Evolutionary conservation across 2,329 filamentous ascomycete genomes (phyloP), one percentile per base, ranked within the genome.

Genomic region (Zasmidium angulare): DNA sequence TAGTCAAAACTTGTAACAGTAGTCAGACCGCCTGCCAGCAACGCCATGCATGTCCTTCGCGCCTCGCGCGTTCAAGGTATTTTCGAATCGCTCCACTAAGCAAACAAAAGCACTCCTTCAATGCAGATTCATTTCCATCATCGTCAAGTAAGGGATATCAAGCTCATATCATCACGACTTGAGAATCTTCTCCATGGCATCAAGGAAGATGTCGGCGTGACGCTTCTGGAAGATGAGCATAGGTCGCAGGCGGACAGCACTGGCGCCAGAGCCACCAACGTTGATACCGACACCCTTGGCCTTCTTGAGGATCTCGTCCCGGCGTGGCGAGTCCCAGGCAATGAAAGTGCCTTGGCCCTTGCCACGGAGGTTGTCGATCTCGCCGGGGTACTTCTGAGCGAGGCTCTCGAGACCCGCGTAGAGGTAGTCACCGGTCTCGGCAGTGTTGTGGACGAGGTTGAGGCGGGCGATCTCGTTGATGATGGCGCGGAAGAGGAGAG

Each of bases 191-290:
- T 74, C 70, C 47, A 74, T 56, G 29, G 60, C 67, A 40, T 71
- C 91, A 51, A 96, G 76, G 68, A 97, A 79, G 61, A 96, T 86
- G 77, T 96, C 90, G 21, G 89, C 93, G 77, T 98, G 93, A 74
- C 89, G 86, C 82, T 91, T 85, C 85, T 96, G 89, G 82, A 97
- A 95, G 71, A 93, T 88, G 68, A 97, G 79, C 93, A 96, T 96
- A 47, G 92, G 93, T 69, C 92, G 81, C 73, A 97, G 79, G 53
- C 92, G 81, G 12, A 97, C 89, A 24, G 93, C 91, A 55, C 71
- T 81, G 70, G 83, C 82, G 14, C 93, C 93, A 68, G 87, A 89
- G 53, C 92, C 92, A 62, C 92, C 93, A 73, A 96, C 90, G 78
- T 96, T 96, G 74, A 96, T 79, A 63, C 92, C 92, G 29, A 90